Evolutionary conservation across 2,329 filamentous ascomycete species (phyloP).

Genomic region (Aspergillus floridensis): DNA sequence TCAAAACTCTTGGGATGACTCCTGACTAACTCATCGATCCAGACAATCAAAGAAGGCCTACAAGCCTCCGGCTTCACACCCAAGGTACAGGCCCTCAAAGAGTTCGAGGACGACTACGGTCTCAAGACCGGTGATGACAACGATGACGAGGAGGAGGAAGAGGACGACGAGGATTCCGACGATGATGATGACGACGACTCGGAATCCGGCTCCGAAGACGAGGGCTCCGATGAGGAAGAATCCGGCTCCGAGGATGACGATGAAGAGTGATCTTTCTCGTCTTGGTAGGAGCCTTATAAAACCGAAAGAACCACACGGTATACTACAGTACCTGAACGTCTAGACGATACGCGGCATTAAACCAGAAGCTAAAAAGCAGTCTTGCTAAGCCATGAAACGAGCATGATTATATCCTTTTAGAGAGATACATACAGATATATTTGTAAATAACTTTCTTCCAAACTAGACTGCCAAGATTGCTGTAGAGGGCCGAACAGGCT

Average conservation of each 20-base stretch:
- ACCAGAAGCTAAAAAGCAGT: background rate
- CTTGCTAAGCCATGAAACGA: background rate
- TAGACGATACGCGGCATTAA: background rate
- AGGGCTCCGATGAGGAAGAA: conserved; percentile 49
- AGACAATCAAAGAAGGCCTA: conserved; percentile 76
- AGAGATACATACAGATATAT: no score
- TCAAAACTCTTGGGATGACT: background rate
- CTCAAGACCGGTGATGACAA: conserved; percentile 62
- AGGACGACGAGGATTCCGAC: conserved; percentile 50
- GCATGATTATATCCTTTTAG: no score
- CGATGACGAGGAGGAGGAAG: conserved; percentile 60
- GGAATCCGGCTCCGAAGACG: conserved; percentile 48
- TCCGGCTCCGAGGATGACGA: conserved; percentile 30
- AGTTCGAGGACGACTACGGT: conserved; percentile 90
- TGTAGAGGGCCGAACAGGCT: no score
- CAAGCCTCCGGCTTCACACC: conserved; percentile 74
- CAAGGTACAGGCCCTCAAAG: conserved; percentile 67
- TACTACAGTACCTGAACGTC: background rate
- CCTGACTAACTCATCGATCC: conserved; percentile 17
- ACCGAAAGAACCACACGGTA: background rate
- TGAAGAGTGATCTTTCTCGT: conserved; percentile 26
- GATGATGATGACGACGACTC: conserved; percentile 46
- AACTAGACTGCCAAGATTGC: no score
- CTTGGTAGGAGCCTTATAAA: background rate
- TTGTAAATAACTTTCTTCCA: no score